Evolutionary conservation across 306 rosid genomes (phyloP).

Genomic region (Cucurbita argyrosperma): DNA sequence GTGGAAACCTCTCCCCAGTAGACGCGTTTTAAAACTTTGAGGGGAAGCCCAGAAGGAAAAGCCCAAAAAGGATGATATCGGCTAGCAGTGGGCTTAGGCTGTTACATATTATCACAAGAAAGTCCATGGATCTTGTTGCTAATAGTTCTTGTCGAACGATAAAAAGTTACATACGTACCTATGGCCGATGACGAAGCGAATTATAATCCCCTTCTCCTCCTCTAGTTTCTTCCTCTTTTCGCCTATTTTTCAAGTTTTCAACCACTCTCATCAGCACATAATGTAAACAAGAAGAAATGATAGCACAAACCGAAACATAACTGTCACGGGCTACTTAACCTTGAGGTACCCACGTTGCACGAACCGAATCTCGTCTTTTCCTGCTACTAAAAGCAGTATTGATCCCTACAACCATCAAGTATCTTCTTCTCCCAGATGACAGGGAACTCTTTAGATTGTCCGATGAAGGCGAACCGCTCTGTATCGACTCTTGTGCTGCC

Average conservation of each 20-base stretch:
- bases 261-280: slow-evolving; percentile 8
- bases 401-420: slow-evolving; percentile 81
- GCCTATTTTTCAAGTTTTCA: slow-evolving; percentile 37
- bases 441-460: slow-evolving; percentile 31
- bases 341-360: slow-evolving; percentile 96
- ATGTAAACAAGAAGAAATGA: not conserved
- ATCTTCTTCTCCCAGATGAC: slow-evolving; percentile 48
- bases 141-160: not conserved
- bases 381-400: slow-evolving; percentile 98
- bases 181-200: slow-evolving; percentile 92
- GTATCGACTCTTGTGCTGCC: slow-evolving; percentile 64
- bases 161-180: slow-evolving; percentile 32
- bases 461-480: slow-evolving; percentile 53
- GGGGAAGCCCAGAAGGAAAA: too few relatives aligned
- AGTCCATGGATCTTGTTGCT: not conserved
- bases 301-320: not conserved
- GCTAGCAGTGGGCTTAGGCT: too few relatives aligned
- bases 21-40: too few relatives aligned
- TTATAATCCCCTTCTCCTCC: slow-evolving; percentile 93
- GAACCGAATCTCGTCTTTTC: slow-evolving; percentile 92
- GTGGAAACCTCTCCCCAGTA: too few relatives aligned
- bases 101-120: not conserved
- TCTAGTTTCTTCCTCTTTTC: slow-evolving; percentile 85
- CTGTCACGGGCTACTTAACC: slow-evolving; percentile 24
- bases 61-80: too few relatives aligned